Base-by-base conservation (phyloP, 495 filamentous ascomycete species). In the Aspergillus avenaceus region DNA sequence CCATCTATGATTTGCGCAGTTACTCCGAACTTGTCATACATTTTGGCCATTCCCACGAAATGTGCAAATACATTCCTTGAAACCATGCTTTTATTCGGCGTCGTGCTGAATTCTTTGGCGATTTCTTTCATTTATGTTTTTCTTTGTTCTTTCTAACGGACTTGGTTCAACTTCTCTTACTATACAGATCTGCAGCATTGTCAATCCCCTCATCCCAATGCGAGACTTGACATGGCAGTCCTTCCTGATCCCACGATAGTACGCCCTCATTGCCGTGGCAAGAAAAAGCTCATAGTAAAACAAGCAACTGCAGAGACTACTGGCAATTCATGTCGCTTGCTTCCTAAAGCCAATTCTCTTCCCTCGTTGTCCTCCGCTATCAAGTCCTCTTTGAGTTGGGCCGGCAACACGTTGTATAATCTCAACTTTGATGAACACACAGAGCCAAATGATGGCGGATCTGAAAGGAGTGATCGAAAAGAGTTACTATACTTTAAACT, bases 401-500 rank as follows among this genome's bases (percentile, higher is more conserved):
- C 70, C 9, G 73, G 72, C n/a, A 73, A 79, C 49, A 64, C 74
- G 1, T 61, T 79, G 25, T 41, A 36, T 23, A 58, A 72, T 45
- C 63, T 71, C 25, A 75, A 74, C 61, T 72, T 74, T 41, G 82
- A 85, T 67, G 81, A 80, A 29, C 66, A 80, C 14, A 77, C 76
- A 7, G 67, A 72, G 49, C 73, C 79, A 34, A 73, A 86, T 46
- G 71, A 82, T 28, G 70, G 72, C 18, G 64, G 74, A 41, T 72
- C 69, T 50, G 66, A 74, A 34, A 50, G 61, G 19, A 82, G 86
- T 50, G 78, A 86, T 56, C 75, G 74, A 44, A 83, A 77, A 62
- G 78, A 85, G 62, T 73, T 88, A 5, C 60, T 89, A 2, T 78
- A 79, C 45, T 61, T 82, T 44, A 76, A 79, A 46, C 76, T 89